These are phyloP conservation scores for Ceratobasidium papillatum DNA, from an alignment of 1,284 basidiomycete species.

Conservation along the genomic window DNA sequence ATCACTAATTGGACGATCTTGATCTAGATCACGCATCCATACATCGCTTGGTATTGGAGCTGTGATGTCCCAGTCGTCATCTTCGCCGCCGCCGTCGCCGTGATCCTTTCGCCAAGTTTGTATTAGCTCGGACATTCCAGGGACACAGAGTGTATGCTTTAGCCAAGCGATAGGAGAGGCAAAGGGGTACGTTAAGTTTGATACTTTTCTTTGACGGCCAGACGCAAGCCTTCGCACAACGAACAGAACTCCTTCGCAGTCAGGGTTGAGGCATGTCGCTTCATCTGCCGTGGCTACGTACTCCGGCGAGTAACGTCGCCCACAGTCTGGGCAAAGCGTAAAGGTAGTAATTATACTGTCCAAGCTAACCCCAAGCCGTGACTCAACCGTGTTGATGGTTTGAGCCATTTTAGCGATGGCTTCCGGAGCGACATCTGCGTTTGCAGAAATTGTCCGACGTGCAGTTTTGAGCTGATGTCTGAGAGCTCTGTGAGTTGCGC, in stretches of 20 bases:
- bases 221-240: background rate
- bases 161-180: too few species aligned
- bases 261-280: background rate
- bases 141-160: background rate
- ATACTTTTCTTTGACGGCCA: background rate
- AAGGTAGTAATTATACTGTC: background rate
- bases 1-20: background rate
- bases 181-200: constrained; percentile 3
- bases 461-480: too few species aligned
- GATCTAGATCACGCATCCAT: constrained; percentile 13
- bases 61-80: background rate
- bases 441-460: background rate
- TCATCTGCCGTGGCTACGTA: background rate
- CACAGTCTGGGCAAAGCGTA: constrained; percentile 10
- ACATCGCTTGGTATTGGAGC: background rate
- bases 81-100: too few species aligned
- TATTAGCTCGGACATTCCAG: constrained; percentile 6
- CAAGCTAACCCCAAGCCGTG: background rate
- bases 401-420: background rate
- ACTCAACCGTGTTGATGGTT: constrained; percentile 10
- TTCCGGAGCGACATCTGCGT: background rate
- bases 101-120: background rate
- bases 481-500: too few species aligned
- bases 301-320: background rate
- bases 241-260: background rate